Evolutionary conservation across 129 eudicot genomes (phyloP).

Genomic region (Flaveria trinervia): DNA sequence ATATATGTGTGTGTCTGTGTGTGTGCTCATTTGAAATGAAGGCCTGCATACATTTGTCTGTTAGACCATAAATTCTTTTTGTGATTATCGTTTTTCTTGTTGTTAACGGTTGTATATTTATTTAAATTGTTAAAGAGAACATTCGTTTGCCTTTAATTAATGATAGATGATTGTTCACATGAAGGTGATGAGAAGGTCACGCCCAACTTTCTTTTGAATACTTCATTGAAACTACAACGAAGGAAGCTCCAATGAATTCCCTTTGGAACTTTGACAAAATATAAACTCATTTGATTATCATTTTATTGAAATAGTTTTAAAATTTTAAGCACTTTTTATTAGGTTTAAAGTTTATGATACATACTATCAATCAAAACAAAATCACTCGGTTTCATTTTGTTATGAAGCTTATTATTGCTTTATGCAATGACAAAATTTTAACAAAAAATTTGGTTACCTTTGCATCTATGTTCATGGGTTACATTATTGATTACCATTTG

Average conservation of each 20-base stretch:
- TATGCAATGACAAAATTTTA: too few species aligned
- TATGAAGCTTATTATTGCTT: too few species aligned
- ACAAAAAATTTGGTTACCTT: too few species aligned
- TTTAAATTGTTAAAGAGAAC: neutral
- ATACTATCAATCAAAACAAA: neutral
- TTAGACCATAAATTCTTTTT: conserved; percentile 25
- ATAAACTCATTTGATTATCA: neutral
- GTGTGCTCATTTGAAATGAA: too few species aligned
- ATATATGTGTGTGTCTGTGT: neutral
- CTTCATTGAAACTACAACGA: conserved; percentile 26
- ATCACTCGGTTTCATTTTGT: neutral
- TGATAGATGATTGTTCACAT: conserved; percentile 35
- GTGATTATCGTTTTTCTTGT: conserved; percentile 32
- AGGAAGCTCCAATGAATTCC: conserved; percentile 30
- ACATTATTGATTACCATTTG: too few species aligned
- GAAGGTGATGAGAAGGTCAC: conserved; percentile 29
- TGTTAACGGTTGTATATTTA: conserved; percentile 24
- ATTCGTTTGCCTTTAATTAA: conserved; percentile 2
- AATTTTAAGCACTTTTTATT: neutral
- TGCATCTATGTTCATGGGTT: too few species aligned
- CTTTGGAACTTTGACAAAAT: neutral
- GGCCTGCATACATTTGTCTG: too few species aligned
- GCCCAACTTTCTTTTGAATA: conserved; percentile 20
- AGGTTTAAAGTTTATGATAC: neutral
- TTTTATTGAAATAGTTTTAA: neutral